Conservation (phyloP, 106 monocot genomes). For the Dendrobium chrysotoxum region DNA sequence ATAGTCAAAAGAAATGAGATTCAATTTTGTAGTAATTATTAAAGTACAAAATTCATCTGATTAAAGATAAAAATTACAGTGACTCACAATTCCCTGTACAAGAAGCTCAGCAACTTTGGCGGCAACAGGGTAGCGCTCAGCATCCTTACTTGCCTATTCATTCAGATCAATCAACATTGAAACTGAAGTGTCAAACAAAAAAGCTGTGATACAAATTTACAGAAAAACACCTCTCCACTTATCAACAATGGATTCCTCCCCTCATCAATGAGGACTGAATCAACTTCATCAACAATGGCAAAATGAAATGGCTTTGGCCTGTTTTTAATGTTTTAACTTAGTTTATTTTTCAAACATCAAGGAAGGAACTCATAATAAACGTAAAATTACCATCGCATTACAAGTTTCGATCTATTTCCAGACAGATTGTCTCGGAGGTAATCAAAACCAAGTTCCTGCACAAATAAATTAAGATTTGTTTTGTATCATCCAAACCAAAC, state of each 20-base stretch:
- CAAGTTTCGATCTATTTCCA: slow-evolving; percentile 71
- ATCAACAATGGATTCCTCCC: slow-evolving; percentile 97
- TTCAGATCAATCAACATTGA: slow-evolving; percentile 7
- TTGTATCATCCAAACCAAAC: background rate
- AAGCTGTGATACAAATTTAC: background rate
- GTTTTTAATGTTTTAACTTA: slow-evolving; percentile 6
- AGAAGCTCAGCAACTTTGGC: slow-evolving; percentile 95
- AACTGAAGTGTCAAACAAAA: background rate
- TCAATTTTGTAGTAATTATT: background rate
- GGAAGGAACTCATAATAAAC: background rate
- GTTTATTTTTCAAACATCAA: background rate
- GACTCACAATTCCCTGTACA: slow-evolving; percentile 66
- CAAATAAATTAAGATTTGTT: background rate
- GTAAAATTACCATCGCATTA: slow-evolving; percentile 89
- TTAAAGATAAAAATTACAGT: background rate
- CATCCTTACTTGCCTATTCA: slow-evolving; percentile 84
- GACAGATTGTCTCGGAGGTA: slow-evolving; percentile 96
- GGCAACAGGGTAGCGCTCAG: slow-evolving; percentile 91
- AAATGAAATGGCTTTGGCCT: slow-evolving; percentile 95
- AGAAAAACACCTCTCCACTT: slow-evolving; percentile 75
- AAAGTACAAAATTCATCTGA: background rate
- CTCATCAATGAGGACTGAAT: slow-evolving; percentile 98
- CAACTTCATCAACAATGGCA: slow-evolving; percentile 99
- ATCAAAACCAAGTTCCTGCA: slow-evolving; percentile 98
- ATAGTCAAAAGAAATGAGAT: background rate